phyloP scores from a whole-genome alignment of 202 grass and related monocot genomes.

The Eragrostis tef region DNA sequence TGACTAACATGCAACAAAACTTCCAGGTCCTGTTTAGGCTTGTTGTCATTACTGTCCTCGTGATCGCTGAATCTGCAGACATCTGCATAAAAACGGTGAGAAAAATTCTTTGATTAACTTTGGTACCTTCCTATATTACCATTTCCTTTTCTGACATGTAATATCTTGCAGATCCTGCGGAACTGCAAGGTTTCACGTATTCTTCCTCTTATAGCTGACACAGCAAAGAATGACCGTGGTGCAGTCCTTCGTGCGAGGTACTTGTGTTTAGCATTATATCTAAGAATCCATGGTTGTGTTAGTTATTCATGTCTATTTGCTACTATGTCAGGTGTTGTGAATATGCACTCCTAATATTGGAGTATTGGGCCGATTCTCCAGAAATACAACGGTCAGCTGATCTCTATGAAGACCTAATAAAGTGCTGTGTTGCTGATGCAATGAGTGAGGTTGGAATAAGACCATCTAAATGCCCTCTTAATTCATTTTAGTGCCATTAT shows the following conservation, averaged over 20 bases:
- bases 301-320: slow-evolving; percentile 47
- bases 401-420: slow-evolving; percentile 89
- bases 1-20: slow-evolving; percentile 44
- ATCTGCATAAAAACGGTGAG: slow-evolving; percentile 93
- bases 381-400: slow-evolving; percentile 86
- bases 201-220: slow-evolving; percentile 73
- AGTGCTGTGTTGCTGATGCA: slow-evolving; percentile 81
- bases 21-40: slow-evolving; percentile 83
- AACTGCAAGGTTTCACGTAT: slow-evolving; percentile 92
- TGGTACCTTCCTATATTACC: slow-evolving; percentile 21
- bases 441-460: slow-evolving; percentile 75
- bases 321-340: slow-evolving; percentile 74
- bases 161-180: slow-evolving; percentile 65
- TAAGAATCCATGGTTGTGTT: slow-evolving; percentile 18
- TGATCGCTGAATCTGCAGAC: slow-evolving; percentile 91
- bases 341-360: slow-evolving; percentile 83
- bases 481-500: slow-evolving; percentile 25
- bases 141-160: slow-evolving; percentile 45
- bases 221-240: slow-evolving; percentile 82
- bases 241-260: slow-evolving; percentile 94
- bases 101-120: slow-evolving; percentile 40
- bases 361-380: slow-evolving; percentile 90
- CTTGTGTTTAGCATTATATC: slow-evolving; percentile 28
- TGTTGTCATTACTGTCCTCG: slow-evolving; percentile 89
- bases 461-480: slow-evolving; percentile 30